These are phyloP conservation scores for Colletotrichum spinosum DNA, from an alignment of 2,329 filamentous ascomycete species.

Conservation along the genomic window DNA sequence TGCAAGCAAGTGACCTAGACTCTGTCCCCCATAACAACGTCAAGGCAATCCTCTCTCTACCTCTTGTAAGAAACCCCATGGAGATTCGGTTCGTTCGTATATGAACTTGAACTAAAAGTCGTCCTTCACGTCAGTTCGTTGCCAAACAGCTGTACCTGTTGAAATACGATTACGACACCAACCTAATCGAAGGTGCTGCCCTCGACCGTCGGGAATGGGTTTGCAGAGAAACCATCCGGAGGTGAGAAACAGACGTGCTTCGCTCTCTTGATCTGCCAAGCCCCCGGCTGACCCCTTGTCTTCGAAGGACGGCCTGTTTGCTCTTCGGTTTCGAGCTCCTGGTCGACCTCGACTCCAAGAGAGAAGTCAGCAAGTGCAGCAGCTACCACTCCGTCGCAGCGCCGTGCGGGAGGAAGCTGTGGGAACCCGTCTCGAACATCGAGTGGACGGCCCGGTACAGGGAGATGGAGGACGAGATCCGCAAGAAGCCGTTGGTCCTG, in stretches of 20 bases:
- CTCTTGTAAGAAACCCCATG: background rate
- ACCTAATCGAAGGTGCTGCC: constrained; percentile 1
- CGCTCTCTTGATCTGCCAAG: no score
- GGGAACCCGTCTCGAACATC: constrained; percentile 18
- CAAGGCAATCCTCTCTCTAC: background rate
- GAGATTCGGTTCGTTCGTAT: background rate
- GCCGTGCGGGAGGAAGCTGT: constrained; percentile 17
- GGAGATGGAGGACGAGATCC: constrained; percentile 1
- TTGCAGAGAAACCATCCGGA: constrained; percentile 15
- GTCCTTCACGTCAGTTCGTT: background rate
- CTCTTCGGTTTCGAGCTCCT: constrained; percentile 24
- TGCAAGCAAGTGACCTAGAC: constrained; percentile 20
- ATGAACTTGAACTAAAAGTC: background rate
- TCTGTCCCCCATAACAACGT: constrained; percentile 16
- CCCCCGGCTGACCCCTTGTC: background rate
- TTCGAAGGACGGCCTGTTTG: constrained; percentile 16
- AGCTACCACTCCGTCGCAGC: constrained; percentile 15
- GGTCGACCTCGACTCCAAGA: constrained; percentile 11
- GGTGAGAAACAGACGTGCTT: background rate
- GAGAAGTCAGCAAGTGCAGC: background rate
- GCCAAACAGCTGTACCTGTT: constrained; percentile 2
- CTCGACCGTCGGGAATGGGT: constrained; percentile 22
- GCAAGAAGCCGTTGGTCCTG: constrained; percentile 11
- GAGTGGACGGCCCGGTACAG: constrained; percentile 26
- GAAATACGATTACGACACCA: constrained; percentile 5